Evolutionary conservation across 331 rosid genomes (phyloP), one percentile per base, ranked within the genome.

Genomic region (Cydonia oblonga): DNA sequence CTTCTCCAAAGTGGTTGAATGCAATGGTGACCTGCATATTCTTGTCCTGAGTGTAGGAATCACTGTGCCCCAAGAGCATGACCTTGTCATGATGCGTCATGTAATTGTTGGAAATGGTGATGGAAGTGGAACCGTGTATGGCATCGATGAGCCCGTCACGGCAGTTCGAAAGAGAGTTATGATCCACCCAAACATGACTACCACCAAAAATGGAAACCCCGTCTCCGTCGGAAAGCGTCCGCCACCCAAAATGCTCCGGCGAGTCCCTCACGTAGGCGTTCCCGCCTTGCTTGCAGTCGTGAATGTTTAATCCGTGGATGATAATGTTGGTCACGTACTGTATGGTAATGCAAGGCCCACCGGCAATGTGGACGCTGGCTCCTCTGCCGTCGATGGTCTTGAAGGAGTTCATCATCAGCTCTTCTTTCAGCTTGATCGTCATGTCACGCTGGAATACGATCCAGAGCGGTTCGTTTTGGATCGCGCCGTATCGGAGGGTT

Each of bases 21-120:
- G 97, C 96, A 64, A 93, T 87, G 35, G 97, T 93, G 73, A 89
- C 96, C 72, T 91, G 97, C 97, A 91, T 93, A 65, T 77, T 85
- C 85, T 93, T 93, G 61, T 93, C 98, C 49, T 59, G 74, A 4
- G 74, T 85, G 68, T 76, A 91, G 52, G 75, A 69, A 53, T 93
- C 98, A 81, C 98, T 91, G 16, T 93, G 98, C 4, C 97, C 98
- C 79, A 93, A 79, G 46, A 93, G 96, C 97, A 93, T 91, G 32
- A 91, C 98, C 83, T 93, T 93, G 83, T 93, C 71, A 69, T 93
- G 98, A n/a, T 80, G 95, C 3, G 96, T 91, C 90, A 93, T 66
- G 67, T 78, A 91, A 54, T 91, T 91, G 73, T 91, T 93, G 1
- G 96, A 89, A 38, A 93, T 83, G 19, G 98, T 93, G 5, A 93